phyloP scores from a whole-genome alignment of 257 asterid genomes.

The Scutellaria minor region DNA sequence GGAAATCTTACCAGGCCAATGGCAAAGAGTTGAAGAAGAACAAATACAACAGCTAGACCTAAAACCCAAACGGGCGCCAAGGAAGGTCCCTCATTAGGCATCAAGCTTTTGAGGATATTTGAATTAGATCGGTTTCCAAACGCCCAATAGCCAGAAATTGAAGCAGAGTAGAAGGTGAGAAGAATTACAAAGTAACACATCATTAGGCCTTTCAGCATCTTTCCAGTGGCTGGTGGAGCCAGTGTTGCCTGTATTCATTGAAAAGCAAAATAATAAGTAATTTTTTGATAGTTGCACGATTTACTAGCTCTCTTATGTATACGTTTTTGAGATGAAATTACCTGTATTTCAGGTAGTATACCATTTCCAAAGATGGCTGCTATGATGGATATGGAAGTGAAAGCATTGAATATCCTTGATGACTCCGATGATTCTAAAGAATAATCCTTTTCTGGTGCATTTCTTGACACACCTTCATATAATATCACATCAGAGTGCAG shows the following conservation, averaged over 20 bases:
- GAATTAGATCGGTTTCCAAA: slow-evolving; percentile 85
- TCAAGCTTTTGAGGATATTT: slow-evolving; percentile 73
- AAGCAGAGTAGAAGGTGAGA: slow-evolving; percentile 81
- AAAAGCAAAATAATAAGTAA: neutral
- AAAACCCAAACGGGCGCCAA: slow-evolving; percentile 77
- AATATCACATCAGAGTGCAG: slow-evolving; percentile 1
- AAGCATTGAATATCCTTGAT: slow-evolving; percentile 72
- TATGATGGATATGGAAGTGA: slow-evolving; percentile 87
- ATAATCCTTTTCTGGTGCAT: slow-evolving; percentile 80
- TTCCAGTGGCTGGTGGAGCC: slow-evolving; percentile 95
- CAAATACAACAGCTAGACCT: slow-evolving; percentile 64
- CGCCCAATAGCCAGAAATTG: slow-evolving; percentile 86
- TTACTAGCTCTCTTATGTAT: too few relatives aligned
- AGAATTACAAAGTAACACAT: slow-evolving; percentile 84
- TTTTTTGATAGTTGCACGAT: neutral
- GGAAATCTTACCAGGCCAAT: slow-evolving; percentile 70
- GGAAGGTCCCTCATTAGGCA: slow-evolving; percentile 77
- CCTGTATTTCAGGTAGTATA: slow-evolving; percentile 96
- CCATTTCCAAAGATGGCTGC: slow-evolving; percentile 98
- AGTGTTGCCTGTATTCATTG: slow-evolving; percentile 75
- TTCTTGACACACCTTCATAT: slow-evolving; percentile 60
- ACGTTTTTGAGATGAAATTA: slow-evolving; percentile 18
- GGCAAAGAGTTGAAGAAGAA: slow-evolving; percentile 85
- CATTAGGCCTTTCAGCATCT: slow-evolving; percentile 89
- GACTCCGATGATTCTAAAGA: slow-evolving; percentile 65